These are phyloP conservation scores for Turritis glabra DNA, from an alignment of 345 rosid genomes.

Conservation along the genomic window DNA sequence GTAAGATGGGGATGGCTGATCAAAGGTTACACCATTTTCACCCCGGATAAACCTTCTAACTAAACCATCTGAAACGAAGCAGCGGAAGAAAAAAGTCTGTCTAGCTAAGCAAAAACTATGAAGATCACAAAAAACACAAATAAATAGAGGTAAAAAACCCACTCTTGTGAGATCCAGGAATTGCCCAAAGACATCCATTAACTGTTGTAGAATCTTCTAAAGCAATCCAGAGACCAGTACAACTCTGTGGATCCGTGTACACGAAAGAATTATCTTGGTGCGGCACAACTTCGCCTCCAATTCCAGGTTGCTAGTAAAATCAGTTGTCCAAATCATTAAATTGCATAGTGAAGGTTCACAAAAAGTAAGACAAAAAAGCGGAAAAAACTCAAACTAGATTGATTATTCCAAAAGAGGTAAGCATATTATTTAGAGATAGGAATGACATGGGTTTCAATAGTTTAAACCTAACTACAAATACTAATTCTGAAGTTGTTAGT, in stretches of 20 bases:
- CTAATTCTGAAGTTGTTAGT: background rate
- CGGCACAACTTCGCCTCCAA: conserved; percentile 95
- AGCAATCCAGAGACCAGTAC: conserved; percentile 96
- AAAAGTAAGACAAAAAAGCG: background rate
- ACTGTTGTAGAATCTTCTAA: conserved; percentile 81
- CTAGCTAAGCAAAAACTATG: conserved; percentile 15
- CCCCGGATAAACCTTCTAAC: conserved; percentile 83
- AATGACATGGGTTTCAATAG: background rate
- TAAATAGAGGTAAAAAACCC: conserved; percentile 8
- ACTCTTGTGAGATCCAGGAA: conserved; percentile 97
- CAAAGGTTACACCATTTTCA: conserved; percentile 78
- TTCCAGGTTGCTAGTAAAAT: conserved; percentile 82
- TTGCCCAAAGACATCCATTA: conserved; percentile 98
- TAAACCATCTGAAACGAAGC: conserved; percentile 69
- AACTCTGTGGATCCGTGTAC: conserved; percentile 80
- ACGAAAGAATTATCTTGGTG: conserved; percentile 95
- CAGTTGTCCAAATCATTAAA: background rate
- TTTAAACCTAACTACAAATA: background rate
- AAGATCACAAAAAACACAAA: conserved; percentile 9
- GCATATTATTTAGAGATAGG: background rate
- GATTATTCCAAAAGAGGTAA: background rate
- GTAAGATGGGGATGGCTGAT: conserved; percentile 70
- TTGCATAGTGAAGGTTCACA: background rate
- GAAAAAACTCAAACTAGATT: background rate
- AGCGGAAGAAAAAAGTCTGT: background rate